Evolutionary conservation across 257 asterid species (phyloP).

Genomic region (Lantana camara): DNA sequence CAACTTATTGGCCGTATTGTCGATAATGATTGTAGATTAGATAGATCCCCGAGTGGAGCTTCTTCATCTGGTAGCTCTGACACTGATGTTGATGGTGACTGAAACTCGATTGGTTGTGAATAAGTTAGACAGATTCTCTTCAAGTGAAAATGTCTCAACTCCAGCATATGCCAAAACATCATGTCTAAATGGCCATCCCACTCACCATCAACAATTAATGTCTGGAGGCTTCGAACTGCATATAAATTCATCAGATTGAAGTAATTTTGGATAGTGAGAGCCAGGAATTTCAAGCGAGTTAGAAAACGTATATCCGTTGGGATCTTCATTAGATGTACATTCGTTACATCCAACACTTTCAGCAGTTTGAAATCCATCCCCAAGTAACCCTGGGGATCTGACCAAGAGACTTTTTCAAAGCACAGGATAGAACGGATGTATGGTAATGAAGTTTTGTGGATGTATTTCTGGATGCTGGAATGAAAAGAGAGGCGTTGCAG

Average conservation of each 20-base stretch:
- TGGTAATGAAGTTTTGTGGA: not conserved
- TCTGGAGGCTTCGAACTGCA: conserved; percentile 13
- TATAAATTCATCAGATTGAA: not conserved
- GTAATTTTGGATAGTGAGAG: conserved; percentile 18
- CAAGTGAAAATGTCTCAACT: conserved; percentile 30
- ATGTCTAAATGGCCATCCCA: conserved; percentile 21
- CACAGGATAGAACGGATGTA: conserved; percentile 19
- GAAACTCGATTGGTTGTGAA: not conserved
- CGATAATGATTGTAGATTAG: conserved; percentile 23
- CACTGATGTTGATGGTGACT: not conserved
- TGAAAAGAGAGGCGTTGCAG: conserved; percentile 21
- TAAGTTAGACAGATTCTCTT: conserved; percentile 5
- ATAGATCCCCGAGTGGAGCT: not conserved
- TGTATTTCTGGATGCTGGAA: not conserved
- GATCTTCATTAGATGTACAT: not conserved
- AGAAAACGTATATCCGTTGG: not conserved
- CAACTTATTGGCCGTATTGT: conserved; percentile 26
- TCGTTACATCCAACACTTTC: conserved; percentile 26
- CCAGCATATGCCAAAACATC: conserved; percentile 23
- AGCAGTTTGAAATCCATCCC: conserved; percentile 21
- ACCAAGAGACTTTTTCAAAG: conserved; percentile 1
- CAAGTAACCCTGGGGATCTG: not conserved
- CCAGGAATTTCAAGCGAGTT: conserved; percentile 24
- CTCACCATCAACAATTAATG: conserved; percentile 19
- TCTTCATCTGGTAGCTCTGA: not conserved